Conservation (phyloP, 148 eudicot genomes). For the Rhododendron ovatum region DNA sequence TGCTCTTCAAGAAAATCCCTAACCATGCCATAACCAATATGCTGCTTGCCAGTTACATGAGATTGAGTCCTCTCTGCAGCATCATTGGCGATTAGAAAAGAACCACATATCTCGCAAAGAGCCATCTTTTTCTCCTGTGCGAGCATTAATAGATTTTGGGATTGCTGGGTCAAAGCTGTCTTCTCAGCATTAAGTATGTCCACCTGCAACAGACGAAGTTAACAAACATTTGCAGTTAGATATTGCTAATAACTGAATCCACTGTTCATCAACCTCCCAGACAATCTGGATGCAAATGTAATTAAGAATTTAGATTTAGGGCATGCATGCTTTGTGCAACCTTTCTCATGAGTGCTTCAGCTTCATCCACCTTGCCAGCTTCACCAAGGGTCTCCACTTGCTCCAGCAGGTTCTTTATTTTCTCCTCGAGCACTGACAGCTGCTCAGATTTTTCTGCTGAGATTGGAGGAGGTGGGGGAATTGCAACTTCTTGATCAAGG, state of each 20-base stretch:
- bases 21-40: slow-evolving; percentile 91
- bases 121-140: slow-evolving; percentile 99
- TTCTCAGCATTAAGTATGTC: slow-evolving; percentile 84
- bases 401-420: slow-evolving; percentile 82
- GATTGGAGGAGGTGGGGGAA: slow-evolving; percentile 79
- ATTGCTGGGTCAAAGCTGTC: slow-evolving; percentile 57
- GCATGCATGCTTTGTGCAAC: slow-evolving; percentile 23
- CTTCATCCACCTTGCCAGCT: slow-evolving; percentile 98
- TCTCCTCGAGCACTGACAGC: slow-evolving; percentile 78
- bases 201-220: slow-evolving; percentile 46
- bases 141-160: slow-evolving; percentile 61
- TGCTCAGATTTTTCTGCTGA: slow-evolving; percentile 94
- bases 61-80: slow-evolving; percentile 97
- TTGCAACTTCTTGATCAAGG: slow-evolving; percentile 86
- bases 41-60: slow-evolving; percentile 95
- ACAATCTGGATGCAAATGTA: neutral
- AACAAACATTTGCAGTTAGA: neutral
- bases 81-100: slow-evolving; percentile 90
- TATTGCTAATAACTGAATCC: neutral
- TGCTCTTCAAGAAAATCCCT: slow-evolving; percentile 73
- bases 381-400: slow-evolving; percentile 95
- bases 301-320: neutral
- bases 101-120: slow-evolving; percentile 92
- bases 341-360: slow-evolving; percentile 99
- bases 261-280: neutral